Evolutionary conservation across 2,329 filamentous ascomycete species (phyloP), one percentile per base, ranked within the genome.

Genomic region (Juglanconis sp.): DNA sequence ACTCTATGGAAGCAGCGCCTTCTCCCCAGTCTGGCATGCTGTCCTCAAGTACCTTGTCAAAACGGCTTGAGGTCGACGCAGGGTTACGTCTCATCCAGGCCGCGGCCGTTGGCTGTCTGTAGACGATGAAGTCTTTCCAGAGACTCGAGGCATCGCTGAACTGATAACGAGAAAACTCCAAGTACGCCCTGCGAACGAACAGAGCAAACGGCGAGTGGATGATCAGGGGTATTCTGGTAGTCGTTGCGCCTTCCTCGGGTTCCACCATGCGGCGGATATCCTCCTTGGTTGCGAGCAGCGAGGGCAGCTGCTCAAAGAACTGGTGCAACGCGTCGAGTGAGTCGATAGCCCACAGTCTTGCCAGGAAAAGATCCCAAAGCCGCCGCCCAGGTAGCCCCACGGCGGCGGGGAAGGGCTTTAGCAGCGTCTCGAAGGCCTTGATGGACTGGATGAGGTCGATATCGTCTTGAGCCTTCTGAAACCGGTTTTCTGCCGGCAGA

Each of bases 361-460:
- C 84, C 11, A 98, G 81, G 59, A 97, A 91, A 2, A 89, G 78
- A 70, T 98, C 92, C 86, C 93, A 95, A n/a, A 97, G 76, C n/a
- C 84, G 88, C 52, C 90, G 83, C 3, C 92, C 92, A 0, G 92
- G 89, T 59, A 91, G 76, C 42, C 81, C 80, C 67, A 79, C 77
- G 32, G 81, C 73, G 34, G 83, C 79, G 5, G 80, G 76, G 65
- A 83, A 79, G 34, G 78, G 75, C 24, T 72, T 70, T 15, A 88
- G 79, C n/a, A 86, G 74, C 57, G 76, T 77, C 71, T 88, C 84
- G 64, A 88, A 87, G 64, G 84, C 78, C 44, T 81, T 76, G 65
- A 87, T 81, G 57, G 79, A 78, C 44, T 83, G 74, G 49, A 86
- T 77, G 48, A 87, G 73, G 57, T 76, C 76, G 56, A 85, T 78